phyloP scores from a whole-genome alignment of 352 stramenopile species.

The Plasmopara halstedii region DNA sequence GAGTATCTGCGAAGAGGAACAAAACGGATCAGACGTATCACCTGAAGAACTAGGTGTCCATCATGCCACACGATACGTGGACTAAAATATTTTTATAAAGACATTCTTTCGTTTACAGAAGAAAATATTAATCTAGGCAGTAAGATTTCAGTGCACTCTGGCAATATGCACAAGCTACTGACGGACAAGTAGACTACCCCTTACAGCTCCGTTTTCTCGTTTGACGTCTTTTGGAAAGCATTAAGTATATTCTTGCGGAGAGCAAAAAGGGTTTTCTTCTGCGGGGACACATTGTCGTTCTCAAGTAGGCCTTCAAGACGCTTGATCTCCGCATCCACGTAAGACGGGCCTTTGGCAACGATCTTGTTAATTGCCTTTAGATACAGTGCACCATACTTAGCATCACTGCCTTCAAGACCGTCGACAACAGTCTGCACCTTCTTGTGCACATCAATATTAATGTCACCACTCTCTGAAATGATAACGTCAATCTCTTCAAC shows the following conservation, averaged over 20 bases:
- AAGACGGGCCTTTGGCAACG: slow-evolving; percentile 74
- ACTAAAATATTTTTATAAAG: slow-evolving; percentile 33
- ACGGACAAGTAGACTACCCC: too few relatives aligned
- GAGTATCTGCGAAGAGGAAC: slow-evolving; percentile 26
- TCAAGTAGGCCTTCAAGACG: slow-evolving; percentile 69
- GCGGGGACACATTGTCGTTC: slow-evolving; percentile 72
- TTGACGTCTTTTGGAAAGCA: slow-evolving; percentile 45
- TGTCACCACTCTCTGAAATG: slow-evolving; percentile 61
- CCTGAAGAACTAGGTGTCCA: slow-evolving; percentile 78
- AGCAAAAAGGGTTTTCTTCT: slow-evolving; percentile 88
- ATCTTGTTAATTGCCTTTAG: slow-evolving; percentile 90
- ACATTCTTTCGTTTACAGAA: too few relatives aligned
- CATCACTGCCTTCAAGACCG: slow-evolving; percentile 49
- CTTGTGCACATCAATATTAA: slow-evolving; percentile 60
- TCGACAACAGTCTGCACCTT: slow-evolving; percentile 68
- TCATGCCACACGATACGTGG: slow-evolving; percentile 76
- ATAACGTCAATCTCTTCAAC: slow-evolving; percentile 81
- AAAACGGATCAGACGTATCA: slow-evolving; percentile 36
- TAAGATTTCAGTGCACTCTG: too few relatives aligned
- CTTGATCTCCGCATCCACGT: slow-evolving; percentile 79
- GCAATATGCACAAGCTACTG: background rate
- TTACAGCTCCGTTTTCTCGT: slow-evolving; percentile 36
- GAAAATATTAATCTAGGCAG: too few relatives aligned
- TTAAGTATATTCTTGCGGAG: slow-evolving; percentile 88
- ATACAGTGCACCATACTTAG: slow-evolving; percentile 81